Base-by-base conservation (phyloP, 331 rosid species). In the Quercus lobata region DNA sequence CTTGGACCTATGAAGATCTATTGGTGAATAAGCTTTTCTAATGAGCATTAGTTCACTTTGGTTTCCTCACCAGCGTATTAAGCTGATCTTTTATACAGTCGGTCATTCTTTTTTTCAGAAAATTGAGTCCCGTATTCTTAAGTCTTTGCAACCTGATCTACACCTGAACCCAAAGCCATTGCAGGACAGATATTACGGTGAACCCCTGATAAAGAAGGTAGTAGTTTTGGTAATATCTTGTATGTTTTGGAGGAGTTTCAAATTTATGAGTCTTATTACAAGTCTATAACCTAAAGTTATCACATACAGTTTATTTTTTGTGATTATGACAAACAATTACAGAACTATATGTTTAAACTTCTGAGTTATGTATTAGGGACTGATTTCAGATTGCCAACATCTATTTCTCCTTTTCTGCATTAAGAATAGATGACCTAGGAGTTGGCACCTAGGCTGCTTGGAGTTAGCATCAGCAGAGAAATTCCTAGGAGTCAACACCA, bases 101-200 rank as follows among this genome's bases (percentile, higher is more conserved):
- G 24, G 25, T 57, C 66, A 56, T 79, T 54, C 49, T 29, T 2
- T 56, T 56, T 72, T 60, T 76, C 84, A 85, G 89, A 80, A 85
- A 76, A 72, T 85, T 60, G 89, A 85, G 77, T 82, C 89, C 37
- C 75, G 60, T 69, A 69, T 85, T 65, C 76, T 82, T 41, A 82
- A 79, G 80, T 84, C 80, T 22, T 82, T 85, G 82, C 86, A 85
- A 68, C 89, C 89, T 58, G 86, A 66, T 79, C 89, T 85, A 35
- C 69, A 18, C 69, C 76, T 85, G 73, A 76, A 72, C 66, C 86
- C 82, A 29, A 32, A 58, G 72, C 86, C 89, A 57, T 41, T 79
- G 54, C 46, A 27, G 74, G 62, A 71, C 41, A 60, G 35, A 30
- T 18, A 56, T 41, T 8, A 4, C 3, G 52, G 73, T 32, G 79